Evolutionary conservation across 805 yeast species (phyloP).

Genomic region (Ogataea populi-albae): DNA sequence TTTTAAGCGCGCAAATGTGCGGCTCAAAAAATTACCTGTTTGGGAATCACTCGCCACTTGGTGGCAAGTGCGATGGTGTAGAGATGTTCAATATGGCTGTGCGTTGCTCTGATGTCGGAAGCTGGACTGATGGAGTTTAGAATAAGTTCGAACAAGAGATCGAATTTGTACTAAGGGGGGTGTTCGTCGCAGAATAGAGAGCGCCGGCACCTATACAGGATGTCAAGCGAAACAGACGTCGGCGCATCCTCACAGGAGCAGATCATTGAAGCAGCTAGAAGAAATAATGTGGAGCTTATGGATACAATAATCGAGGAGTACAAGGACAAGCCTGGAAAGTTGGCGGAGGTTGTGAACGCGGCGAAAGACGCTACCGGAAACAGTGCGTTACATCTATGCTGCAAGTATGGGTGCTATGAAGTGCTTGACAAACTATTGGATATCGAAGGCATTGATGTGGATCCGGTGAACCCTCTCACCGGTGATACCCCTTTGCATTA

Average conservation of each 20-base stretch:
- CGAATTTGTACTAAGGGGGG: no score
- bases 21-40: slow-evolving; percentile 15
- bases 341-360: slow-evolving; percentile 57
- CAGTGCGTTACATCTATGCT: slow-evolving; percentile 78
- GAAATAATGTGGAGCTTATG: slow-evolving; percentile 80
- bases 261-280: slow-evolving; percentile 79
- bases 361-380: slow-evolving; percentile 77
- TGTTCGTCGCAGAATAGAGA: no score
- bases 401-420: slow-evolving; percentile 80
- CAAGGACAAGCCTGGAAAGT: slow-evolving; percentile 34
- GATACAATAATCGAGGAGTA: slow-evolving; percentile 44
- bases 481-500: slow-evolving; percentile 89
- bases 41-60: no score
- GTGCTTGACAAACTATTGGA: slow-evolving; percentile 79
- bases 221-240: slow-evolving; percentile 6
- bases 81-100: no score
- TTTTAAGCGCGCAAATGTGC: slow-evolving; percentile 16
- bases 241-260: slow-evolving; percentile 83
- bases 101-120: no score
- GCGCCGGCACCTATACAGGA: no score
- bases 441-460: slow-evolving; percentile 87
- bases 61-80: no score
- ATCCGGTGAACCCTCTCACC: slow-evolving; percentile 66
- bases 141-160: no score
- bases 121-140: not conserved